These are phyloP conservation scores for Globisporangium megalacanthum DNA, from an alignment of 352 stramenopile genomes.

Conservation along the genomic window DNA sequence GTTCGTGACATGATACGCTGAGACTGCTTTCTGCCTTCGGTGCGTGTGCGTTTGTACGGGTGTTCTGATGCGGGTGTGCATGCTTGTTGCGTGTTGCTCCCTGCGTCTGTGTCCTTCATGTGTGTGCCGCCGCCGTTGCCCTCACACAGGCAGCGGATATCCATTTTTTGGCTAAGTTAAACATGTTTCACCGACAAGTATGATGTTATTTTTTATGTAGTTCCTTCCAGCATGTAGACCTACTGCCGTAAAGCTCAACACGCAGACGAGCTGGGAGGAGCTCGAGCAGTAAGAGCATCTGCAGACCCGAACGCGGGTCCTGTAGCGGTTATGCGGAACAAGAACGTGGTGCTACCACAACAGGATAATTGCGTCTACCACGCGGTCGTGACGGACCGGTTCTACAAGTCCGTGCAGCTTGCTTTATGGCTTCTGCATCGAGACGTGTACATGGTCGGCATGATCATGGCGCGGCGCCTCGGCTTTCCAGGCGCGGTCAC, in stretches of 20 bases:
- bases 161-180: background rate
- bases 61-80: background rate
- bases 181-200: background rate
- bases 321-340: background rate
- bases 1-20: background rate
- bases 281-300: too few species aligned
- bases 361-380: background rate
- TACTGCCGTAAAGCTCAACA: background rate
- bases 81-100: background rate
- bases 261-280: too few species aligned
- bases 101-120: too few species aligned
- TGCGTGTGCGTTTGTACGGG: too few species aligned
- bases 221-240: background rate
- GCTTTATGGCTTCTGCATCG: too few species aligned
- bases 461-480: background rate
- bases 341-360: background rate
- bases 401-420: slow-evolving; percentile 4
- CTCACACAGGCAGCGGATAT: background rate
- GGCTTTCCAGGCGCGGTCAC: background rate
- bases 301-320: too few species aligned
- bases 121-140: background rate
- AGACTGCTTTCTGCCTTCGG: background rate
- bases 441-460: too few species aligned
- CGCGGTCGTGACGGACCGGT: background rate
- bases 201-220: background rate